Evolutionary conservation across 495 filamentous ascomycete species (phyloP).

Genomic region (Amphirosellinia nigrospora): DNA sequence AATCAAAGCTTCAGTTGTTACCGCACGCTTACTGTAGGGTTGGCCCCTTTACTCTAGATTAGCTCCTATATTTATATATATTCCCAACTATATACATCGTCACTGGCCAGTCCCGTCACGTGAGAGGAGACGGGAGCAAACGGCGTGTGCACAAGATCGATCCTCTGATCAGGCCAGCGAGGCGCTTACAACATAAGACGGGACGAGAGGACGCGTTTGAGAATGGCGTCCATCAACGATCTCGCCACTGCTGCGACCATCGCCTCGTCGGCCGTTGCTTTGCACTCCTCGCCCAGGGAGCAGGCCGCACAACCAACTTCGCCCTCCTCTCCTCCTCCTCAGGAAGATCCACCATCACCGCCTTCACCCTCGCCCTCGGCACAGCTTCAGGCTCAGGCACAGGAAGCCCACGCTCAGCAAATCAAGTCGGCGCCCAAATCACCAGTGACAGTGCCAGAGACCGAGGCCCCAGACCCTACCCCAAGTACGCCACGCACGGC

Average conservation of each 20-base stretch:
- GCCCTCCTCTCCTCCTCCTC: conserved; percentile 20
- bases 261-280: conserved; percentile 43
- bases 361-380: conserved; percentile 27
- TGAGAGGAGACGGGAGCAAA: not conserved
- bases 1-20: conserved; percentile 12
- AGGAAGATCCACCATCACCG: conserved; percentile 10
- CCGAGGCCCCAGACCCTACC: not conserved
- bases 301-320: conserved; percentile 14
- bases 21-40: not conserved
- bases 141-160: not conserved
- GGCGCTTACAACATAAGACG: conserved; percentile 9
- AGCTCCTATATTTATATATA: conserved; percentile 3
- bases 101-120: conserved; percentile 10
- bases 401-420: conserved; percentile 23
- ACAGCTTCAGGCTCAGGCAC: conserved; percentile 26
- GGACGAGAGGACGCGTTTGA: conserved; percentile 6
- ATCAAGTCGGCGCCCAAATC: conserved; percentile 16
- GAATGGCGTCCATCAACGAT: conserved; percentile 53
- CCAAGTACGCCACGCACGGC: not conserved
- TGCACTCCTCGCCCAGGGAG: conserved; percentile 32
- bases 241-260: conserved; percentile 50
- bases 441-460: conserved; percentile 14
- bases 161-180: not conserved
- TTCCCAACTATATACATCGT: conserved; percentile 1
- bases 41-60: not conserved